phyloP scores from a whole-genome alignment of 2,329 filamentous ascomycete species.

The Exophiala lecanii-corni region DNA sequence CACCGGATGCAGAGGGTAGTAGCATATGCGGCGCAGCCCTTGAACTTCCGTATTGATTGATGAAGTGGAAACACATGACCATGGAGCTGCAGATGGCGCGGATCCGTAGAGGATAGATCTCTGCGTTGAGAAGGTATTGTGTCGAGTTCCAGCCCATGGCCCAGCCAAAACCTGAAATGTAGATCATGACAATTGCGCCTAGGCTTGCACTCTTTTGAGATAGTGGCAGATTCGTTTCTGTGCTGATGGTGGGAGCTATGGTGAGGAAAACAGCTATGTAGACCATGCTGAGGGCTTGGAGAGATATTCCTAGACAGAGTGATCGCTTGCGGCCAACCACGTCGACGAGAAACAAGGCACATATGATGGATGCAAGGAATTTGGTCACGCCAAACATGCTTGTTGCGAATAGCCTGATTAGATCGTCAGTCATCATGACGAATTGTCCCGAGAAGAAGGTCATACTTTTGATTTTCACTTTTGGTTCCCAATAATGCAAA shows the following conservation, averaged over 20 bases:
- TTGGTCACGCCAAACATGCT: constrained; percentile 22
- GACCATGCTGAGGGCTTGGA: constrained; percentile 58
- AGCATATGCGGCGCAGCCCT: constrained; percentile 40
- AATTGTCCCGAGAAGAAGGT: no score
- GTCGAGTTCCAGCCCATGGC: constrained; percentile 65
- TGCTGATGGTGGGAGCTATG: constrained; percentile 55
- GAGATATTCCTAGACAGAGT: constrained; percentile 55
- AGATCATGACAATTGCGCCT: constrained; percentile 70
- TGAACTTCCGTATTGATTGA: constrained; percentile 30
- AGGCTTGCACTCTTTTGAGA: constrained; percentile 55
- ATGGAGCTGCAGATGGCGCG: constrained; percentile 39
- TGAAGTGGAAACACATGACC: constrained; percentile 42
- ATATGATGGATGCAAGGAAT: constrained; percentile 11
- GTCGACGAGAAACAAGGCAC: constrained; percentile 22
- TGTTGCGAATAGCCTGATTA: constrained; percentile 21
- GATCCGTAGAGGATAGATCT: constrained; percentile 41
- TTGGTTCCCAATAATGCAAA: constrained; percentile 15
- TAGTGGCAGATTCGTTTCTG: constrained; percentile 46
- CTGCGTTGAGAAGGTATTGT: constrained; percentile 30
- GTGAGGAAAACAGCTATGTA: constrained; percentile 61
- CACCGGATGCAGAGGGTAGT: constrained; percentile 44
- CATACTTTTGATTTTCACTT: not conserved
- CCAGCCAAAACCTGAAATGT: constrained; percentile 64
- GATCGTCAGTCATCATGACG: no score
- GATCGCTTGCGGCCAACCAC: constrained; percentile 39